Conservation (phyloP, 345 rosid genomes). For the Clarkia xantiana region DNA sequence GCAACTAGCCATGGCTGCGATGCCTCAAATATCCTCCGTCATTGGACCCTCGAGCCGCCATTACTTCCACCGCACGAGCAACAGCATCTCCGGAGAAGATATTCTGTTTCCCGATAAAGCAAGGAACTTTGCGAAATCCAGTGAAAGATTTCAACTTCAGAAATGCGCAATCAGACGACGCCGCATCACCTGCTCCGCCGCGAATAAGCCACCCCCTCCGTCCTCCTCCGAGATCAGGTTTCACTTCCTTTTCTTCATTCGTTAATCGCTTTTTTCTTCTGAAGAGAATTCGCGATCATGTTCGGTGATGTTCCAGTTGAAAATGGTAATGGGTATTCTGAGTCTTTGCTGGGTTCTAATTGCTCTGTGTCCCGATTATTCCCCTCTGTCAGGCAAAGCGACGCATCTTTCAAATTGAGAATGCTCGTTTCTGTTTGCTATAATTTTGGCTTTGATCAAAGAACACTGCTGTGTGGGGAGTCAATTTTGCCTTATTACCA, state of each 20-base stretch:
- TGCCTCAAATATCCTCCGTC: background rate
- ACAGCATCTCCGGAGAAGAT: background rate
- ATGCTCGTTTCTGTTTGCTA: too few relatives aligned
- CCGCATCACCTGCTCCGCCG: constrained; percentile 30
- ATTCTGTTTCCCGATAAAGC: background rate
- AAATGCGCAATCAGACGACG: constrained; percentile 7
- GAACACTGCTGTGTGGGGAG: too few relatives aligned
- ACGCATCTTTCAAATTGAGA: too few relatives aligned
- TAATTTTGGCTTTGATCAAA: too few relatives aligned
- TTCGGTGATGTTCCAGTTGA: background rate
- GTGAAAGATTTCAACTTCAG: background rate
- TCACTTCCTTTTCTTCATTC: constrained; percentile 2
- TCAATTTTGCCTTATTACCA: too few relatives aligned
- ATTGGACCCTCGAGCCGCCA: background rate
- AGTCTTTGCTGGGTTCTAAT: too few relatives aligned
- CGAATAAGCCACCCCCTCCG: constrained; percentile 31
- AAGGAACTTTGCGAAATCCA: background rate
- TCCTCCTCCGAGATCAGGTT: constrained; percentile 44
- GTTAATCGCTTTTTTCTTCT: background rate
- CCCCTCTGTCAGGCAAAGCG: too few relatives aligned
- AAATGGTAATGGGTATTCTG: background rate
- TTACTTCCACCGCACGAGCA: background rate
- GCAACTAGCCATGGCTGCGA: constrained; percentile 5
- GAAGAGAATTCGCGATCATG: background rate
- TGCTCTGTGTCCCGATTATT: too few relatives aligned